Conservation (phyloP, 2,329 filamentous ascomycete species). For the Harringtonia aguacate region DNA sequence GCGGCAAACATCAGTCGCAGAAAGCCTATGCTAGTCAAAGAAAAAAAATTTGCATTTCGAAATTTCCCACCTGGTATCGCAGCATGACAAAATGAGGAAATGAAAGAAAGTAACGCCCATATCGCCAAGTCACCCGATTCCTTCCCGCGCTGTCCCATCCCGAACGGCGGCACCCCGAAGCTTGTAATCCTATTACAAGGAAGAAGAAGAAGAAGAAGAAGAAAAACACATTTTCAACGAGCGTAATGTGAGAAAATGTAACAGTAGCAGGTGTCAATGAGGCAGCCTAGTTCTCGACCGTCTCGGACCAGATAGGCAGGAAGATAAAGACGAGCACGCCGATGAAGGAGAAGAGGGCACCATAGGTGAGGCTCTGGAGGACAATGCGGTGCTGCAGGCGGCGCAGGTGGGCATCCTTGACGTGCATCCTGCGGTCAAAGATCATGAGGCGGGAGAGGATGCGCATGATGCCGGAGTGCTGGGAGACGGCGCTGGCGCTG, state of each 20-base stretch:
- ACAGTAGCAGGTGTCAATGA: not conserved
- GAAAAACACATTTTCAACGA: not conserved
- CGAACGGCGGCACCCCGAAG: no score
- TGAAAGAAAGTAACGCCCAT: no score
- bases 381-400: conserved; percentile 33
- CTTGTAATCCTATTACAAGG: no score
- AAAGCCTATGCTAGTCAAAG: no score
- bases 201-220: not conserved
- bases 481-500: conserved; percentile 12
- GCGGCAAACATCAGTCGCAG: no score
- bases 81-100: no score
- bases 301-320: conserved; percentile 30
- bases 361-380: conserved; percentile 27
- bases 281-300: not conserved
- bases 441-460: conserved; percentile 30
- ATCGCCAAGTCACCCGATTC: no score
- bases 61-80: no score
- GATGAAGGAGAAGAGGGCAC: conserved; percentile 23
- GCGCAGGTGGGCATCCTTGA: conserved; percentile 31
- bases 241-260: no score
- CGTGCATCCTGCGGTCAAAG: conserved; percentile 33
- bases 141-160: no score
- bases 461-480: conserved; percentile 17
- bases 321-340: conserved; percentile 30
- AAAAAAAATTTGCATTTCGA: no score